Base-by-base conservation (phyloP, 371 early-diverging fungal species). In the Apophysomyces sp. region DNA sequence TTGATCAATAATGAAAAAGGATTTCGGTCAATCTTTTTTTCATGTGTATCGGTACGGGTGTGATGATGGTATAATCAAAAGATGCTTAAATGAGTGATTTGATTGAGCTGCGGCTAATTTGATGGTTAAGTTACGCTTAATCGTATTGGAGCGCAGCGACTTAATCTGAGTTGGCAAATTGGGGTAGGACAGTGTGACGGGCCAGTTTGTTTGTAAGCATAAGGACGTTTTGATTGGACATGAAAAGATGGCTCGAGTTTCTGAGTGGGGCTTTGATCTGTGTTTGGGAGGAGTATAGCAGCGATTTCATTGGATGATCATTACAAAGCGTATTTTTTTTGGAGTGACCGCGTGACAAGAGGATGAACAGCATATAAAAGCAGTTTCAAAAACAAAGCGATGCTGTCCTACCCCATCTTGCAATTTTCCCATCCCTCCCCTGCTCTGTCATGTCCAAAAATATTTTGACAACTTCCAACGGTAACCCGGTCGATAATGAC, bases 401-500 rank as follows among this genome's bases (percentile, higher is more conserved):
- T 41, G 41, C n/a, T 41, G 6, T 16, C 18, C n/a, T 41, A 15
- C n/a, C 16, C 16, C 21, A 41, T 18, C 41, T 41, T 41, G 18
- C 41, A 41, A 9, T 41, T 41, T 41, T n/a, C 18, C 7, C 21
- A 9, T 16, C 41, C 18, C n/a, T 41, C 41, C 16, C 41, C 16
- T 6, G n/a, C 16, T 16, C 16, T 41, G 18, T 41, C 41, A 41
- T 41, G 41, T 41, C 41, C 16, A 41, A 41, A 7, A 41, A 41
- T 18, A 6, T 15, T 6, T 41, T 41, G 41, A 79, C 80, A 26
- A 79, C 80, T 16, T 71, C 76, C 29, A 76, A 82, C 66, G 88
- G 89, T 61, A 85, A 81, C 62, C 89, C 88, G 16, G 82, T 89
- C 36, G 84, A 85, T 44, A 76, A 87, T 71, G 84, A 87, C 75